Conservation (phyloP, 2,329 filamentous ascomycete species). For the Pleurostoma richardsiae region DNA sequence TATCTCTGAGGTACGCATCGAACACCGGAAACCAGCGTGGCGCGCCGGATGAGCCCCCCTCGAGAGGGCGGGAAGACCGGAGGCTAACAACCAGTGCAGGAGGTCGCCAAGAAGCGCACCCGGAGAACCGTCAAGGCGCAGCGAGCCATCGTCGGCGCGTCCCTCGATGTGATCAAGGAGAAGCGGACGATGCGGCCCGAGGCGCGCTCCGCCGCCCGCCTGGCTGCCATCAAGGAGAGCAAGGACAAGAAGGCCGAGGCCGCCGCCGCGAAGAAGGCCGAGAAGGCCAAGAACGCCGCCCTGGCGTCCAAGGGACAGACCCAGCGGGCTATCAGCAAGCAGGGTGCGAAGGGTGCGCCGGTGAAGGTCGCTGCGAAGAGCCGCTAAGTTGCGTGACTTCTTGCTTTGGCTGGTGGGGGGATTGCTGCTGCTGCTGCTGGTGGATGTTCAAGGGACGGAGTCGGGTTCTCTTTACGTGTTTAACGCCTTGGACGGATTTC, state of each 20-base stretch:
- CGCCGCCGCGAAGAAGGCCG: conserved; percentile 92
- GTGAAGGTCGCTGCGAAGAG: conserved; percentile 80
- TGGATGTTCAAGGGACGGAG: conserved; percentile 11
- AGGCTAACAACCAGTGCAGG: conserved; percentile 58
- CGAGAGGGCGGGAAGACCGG: not conserved
- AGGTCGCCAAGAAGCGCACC: conserved; percentile 99
- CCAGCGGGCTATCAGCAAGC: conserved; percentile 85
- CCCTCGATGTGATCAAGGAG: conserved; percentile 99
- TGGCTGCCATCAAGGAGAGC: conserved; percentile 88
- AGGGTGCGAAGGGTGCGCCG: conserved; percentile 87
- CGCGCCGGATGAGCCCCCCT: conserved; percentile 1
- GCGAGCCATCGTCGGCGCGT: conserved; percentile 98
- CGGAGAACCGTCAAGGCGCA: conserved; percentile 98
- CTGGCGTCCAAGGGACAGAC: conserved; percentile 70
- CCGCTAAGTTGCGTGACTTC: conserved; percentile 60
- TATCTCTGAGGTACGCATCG: conserved; percentile 91
- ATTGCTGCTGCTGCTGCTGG: no score
- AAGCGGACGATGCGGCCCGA: conserved; percentile 91
- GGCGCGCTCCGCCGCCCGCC: conserved; percentile 86
- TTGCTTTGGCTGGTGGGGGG: no score
- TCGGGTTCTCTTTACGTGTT: conserved; percentile 12
- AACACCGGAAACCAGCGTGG: not conserved
- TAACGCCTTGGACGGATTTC: conserved; percentile 8
- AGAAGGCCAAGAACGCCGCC: conserved; percentile 94
- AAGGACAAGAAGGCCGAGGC: conserved; percentile 96